Percentiles rank a stretch among this genome's conserved stretches.
These are phyloP conservation scores for Leonotis leonurus DNA, from an alignment of 257 asterid species.

Conservation along the genomic window DNA sequence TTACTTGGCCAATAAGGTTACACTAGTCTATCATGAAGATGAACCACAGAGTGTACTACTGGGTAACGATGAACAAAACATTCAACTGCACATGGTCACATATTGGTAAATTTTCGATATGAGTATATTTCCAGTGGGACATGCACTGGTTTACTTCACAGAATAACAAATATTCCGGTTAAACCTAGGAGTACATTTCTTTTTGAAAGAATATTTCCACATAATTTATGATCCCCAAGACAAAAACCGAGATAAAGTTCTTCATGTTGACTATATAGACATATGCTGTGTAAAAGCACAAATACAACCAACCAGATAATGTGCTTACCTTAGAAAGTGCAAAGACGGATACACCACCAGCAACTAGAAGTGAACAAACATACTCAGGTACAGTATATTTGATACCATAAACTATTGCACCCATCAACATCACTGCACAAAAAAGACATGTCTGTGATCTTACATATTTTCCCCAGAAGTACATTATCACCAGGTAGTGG, in stretches of 20 bases:
- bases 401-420: slow-evolving; percentile 85
- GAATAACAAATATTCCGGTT: not conserved
- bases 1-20: not conserved
- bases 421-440: slow-evolving; percentile 95
- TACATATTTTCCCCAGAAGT: not conserved
- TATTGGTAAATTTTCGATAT: too few relatives aligned
- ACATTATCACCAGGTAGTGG: not conserved
- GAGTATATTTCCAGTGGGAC: not conserved
- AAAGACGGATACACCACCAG: slow-evolving; percentile 92
- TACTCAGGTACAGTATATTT: slow-evolving; percentile 85
- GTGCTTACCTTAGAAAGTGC: slow-evolving; percentile 93
- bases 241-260: not conserved
- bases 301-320: not conserved
- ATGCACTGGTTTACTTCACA: not conserved
- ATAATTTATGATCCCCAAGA: not conserved
- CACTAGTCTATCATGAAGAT: not conserved
- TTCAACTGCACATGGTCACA: too few relatives aligned
- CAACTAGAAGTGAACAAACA: slow-evolving; percentile 83
- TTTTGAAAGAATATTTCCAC: not conserved
- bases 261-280: not conserved
- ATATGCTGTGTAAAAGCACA: not conserved
- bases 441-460: slow-evolving; percentile 3
- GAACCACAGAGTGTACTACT: not conserved
- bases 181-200: not conserved
- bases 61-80: too few relatives aligned